Conservation (phyloP, 805 yeast species). For the Candida easanensis region DNA sequence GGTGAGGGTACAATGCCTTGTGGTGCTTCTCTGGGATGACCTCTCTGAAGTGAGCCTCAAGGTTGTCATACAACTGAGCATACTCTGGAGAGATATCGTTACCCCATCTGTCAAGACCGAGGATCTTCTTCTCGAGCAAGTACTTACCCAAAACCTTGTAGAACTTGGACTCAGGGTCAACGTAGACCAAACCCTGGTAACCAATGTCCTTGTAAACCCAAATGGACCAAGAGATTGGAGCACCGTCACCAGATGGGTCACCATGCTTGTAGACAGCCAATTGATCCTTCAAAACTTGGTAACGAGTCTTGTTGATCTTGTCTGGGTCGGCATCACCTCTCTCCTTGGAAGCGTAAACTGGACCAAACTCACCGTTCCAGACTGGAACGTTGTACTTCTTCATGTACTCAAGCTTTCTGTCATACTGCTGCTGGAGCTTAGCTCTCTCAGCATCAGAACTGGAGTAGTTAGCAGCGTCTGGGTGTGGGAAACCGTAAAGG, state of each 20-base stretch:
- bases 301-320: constrained; percentile 38
- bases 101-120: constrained; percentile 53
- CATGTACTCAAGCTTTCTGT: constrained; percentile 44
- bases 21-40: constrained; percentile 41
- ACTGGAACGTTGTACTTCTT: constrained; percentile 41
- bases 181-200: constrained; percentile 48
- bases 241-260: constrained; percentile 46
- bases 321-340: constrained; percentile 42
- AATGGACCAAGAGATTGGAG: constrained; percentile 49
- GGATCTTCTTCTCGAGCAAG: constrained; percentile 39
- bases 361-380: constrained; percentile 56
- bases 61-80: constrained; percentile 34
- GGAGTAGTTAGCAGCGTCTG: constrained; percentile 31
- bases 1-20: constrained; percentile 39
- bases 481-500: constrained; percentile 42
- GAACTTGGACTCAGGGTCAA: constrained; percentile 43
- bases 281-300: constrained; percentile 44
- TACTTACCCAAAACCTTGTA: constrained; percentile 40
- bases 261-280: constrained; percentile 42
- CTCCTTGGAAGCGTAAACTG: constrained; percentile 43
- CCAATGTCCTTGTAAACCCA: constrained; percentile 56
- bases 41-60: constrained; percentile 36
- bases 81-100: constrained; percentile 41
- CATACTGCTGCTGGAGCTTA: constrained; percentile 37
- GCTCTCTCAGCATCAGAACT: constrained; percentile 35